phyloP scores from a whole-genome alignment of 1,139 yeast species.

The Kluyveromyces sp. region DNA sequence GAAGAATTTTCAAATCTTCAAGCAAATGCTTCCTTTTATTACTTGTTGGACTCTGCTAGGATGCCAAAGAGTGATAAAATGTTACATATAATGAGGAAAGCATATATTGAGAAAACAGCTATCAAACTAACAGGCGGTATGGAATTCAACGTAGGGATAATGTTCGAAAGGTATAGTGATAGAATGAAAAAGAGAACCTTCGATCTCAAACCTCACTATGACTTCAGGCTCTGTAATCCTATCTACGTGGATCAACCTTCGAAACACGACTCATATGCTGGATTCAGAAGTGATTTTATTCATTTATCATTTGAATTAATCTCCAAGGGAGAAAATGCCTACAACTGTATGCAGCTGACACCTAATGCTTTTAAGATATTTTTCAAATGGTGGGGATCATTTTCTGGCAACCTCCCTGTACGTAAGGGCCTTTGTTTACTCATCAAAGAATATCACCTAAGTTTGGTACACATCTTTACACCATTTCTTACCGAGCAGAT shows the following conservation, averaged over 20 bases:
- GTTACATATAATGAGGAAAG: constrained; percentile 17
- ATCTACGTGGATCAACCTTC: constrained; percentile 39
- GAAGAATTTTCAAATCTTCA: constrained; percentile 36
- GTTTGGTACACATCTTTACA: constrained; percentile 70
- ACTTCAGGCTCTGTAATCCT: constrained; percentile 58
- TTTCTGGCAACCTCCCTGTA: constrained; percentile 70
- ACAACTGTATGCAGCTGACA: constrained; percentile 68
- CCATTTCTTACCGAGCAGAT: constrained; percentile 72
- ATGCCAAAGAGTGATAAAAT: constrained; percentile 17
- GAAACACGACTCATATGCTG: constrained; percentile 65
- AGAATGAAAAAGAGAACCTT: constrained; percentile 38
- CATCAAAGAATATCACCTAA: constrained; percentile 40
- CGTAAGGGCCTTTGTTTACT: constrained; percentile 58
- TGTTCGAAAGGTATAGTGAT: constrained; percentile 42
- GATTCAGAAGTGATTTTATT: constrained; percentile 70
- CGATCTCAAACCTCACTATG: constrained; percentile 62
- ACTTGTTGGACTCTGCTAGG: constrained; percentile 32
- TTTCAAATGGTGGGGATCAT: constrained; percentile 75
- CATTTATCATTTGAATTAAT: constrained; percentile 69
- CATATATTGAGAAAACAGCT: constrained; percentile 43
- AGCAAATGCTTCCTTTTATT: constrained; percentile 46
- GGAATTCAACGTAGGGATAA: constrained; percentile 48
- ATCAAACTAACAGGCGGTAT: constrained; percentile 57
- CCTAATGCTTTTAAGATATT: constrained; percentile 65
- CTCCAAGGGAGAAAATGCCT: constrained; percentile 41